Evolutionary conservation across 768 basidiomycete genomes (phyloP).

Genomic region (Trametes punicea): DNA sequence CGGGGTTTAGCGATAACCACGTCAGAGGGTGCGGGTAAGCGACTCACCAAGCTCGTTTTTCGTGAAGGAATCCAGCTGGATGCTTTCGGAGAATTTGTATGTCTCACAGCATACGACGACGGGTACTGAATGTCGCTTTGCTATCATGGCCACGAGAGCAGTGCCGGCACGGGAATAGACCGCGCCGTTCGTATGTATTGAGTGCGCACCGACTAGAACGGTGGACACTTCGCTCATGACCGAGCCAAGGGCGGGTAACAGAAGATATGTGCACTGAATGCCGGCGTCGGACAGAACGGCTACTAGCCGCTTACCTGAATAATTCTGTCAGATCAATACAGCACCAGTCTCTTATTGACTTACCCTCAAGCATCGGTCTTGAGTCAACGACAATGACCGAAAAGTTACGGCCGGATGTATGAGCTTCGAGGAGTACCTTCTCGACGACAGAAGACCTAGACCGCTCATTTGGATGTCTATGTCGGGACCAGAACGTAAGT

Average conservation of each 20-base stretch:
- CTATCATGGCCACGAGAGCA: conserved; percentile 95
- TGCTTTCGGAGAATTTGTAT: conserved; percentile 94
- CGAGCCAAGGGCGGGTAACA: conserved; percentile 82
- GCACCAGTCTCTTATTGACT: not conserved
- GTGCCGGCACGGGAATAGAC: conserved; percentile 94
- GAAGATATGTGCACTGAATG: conserved; percentile 86
- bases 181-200: conserved; percentile 91
- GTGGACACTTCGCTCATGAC: conserved; percentile 79
- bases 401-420: conserved; percentile 70
- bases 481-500: not conserved
- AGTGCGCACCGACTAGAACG: conserved; percentile 90
- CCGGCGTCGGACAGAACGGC: conserved; percentile 60
- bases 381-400: conserved; percentile 94
- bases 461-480: not conserved
- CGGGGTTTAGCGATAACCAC: not conserved
- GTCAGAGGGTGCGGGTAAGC: not conserved
- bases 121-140: conserved; percentile 82
- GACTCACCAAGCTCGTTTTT: conserved; percentile 90
- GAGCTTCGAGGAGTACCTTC: conserved; percentile 77
- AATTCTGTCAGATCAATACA: not conserved
- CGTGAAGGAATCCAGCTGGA: conserved; percentile 90
- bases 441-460: conserved; percentile 91
- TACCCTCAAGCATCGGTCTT: conserved; percentile 90
- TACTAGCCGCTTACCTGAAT: conserved; percentile 73
- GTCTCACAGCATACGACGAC: conserved; percentile 98